Percentiles rank a stretch among this genome's conserved stretches.
phyloP scores from a whole-genome alignment of 2,329 filamentous ascomycete genomes.

The Thielaviopsis cerberus region DNA sequence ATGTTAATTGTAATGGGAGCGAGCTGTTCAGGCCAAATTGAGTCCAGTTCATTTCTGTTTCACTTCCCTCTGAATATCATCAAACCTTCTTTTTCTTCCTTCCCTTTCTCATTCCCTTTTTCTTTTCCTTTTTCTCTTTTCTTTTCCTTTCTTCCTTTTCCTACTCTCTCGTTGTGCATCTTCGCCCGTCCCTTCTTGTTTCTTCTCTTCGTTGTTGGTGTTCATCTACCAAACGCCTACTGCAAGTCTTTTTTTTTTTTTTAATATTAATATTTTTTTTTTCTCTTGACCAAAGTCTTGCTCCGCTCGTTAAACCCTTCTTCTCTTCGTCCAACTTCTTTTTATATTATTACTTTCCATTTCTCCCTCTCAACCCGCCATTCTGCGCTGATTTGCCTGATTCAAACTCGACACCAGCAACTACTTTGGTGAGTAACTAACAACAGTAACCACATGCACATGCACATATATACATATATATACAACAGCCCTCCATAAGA shows the following conservation, averaged over 20 bases:
- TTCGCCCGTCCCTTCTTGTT: background rate
- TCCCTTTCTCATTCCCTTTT: background rate
- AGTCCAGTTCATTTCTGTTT: background rate
- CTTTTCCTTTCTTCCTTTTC: background rate
- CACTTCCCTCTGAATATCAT: constrained; percentile 2
- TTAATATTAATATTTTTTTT: constrained; percentile 10
- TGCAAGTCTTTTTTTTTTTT: constrained; percentile 5
- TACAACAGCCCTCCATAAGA: background rate
- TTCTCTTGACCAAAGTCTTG: constrained; percentile 7
- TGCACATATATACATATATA: too few relatives aligned
- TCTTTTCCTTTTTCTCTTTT: constrained; percentile 6
- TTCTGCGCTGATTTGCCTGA: background rate
- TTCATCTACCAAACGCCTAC: background rate
- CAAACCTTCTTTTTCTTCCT: constrained; percentile 6
- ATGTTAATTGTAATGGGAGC: too few relatives aligned
- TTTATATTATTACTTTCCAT: background rate
- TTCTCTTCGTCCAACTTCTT: background rate
- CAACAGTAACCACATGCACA: background rate
- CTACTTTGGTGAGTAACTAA: background rate
- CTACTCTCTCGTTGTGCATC: constrained; percentile 1
- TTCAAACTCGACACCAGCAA: background rate
- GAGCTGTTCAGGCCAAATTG: background rate
- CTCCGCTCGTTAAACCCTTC: constrained; percentile 9
- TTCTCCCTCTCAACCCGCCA: background rate
- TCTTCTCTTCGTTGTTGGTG: constrained; percentile 8